phyloP scores from a whole-genome alignment of 148 eudicot species.

The Rhododendron williamsianum region DNA sequence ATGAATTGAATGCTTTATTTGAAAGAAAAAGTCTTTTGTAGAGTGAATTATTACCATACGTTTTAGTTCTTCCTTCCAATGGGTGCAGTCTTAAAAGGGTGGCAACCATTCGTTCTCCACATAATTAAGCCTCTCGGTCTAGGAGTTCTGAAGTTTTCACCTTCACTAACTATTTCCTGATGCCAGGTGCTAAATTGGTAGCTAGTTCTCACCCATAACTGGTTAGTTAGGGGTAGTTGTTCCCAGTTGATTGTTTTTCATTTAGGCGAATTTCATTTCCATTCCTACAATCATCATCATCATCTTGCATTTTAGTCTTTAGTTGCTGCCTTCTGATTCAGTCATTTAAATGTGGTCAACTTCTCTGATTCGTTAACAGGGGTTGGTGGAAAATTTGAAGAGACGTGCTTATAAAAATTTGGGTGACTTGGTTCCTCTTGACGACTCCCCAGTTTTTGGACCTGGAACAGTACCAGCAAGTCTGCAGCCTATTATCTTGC shows the following conservation, averaged over 20 bases:
- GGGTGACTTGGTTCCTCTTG: constrained; percentile 21
- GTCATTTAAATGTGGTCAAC: background rate
- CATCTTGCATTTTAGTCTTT: background rate
- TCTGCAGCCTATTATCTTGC: constrained; percentile 11
- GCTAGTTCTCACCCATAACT: background rate
- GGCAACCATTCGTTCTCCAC: background rate
- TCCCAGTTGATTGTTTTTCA: background rate
- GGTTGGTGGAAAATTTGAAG: constrained; percentile 35
- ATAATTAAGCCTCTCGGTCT: background rate
- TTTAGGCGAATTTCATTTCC: background rate
- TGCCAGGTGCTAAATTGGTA: background rate
- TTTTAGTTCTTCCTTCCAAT: background rate
- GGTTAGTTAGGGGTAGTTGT: background rate
- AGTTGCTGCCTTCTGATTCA: background rate
- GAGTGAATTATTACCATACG: background rate
- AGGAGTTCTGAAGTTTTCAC: background rate
- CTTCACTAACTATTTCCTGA: background rate
- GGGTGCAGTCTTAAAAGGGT: background rate
- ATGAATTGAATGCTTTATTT: background rate
- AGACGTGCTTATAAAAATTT: constrained; percentile 31
- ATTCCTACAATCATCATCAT: background rate
- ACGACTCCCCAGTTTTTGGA: constrained; percentile 23
- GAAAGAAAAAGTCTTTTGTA: background rate
- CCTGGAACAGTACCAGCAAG: constrained; percentile 17
- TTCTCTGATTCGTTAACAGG: constrained; percentile 31